These are phyloP conservation scores for Dothiorella sarmentorum DNA, from an alignment of 2,329 filamentous ascomycete genomes.

Conservation along the genomic window DNA sequence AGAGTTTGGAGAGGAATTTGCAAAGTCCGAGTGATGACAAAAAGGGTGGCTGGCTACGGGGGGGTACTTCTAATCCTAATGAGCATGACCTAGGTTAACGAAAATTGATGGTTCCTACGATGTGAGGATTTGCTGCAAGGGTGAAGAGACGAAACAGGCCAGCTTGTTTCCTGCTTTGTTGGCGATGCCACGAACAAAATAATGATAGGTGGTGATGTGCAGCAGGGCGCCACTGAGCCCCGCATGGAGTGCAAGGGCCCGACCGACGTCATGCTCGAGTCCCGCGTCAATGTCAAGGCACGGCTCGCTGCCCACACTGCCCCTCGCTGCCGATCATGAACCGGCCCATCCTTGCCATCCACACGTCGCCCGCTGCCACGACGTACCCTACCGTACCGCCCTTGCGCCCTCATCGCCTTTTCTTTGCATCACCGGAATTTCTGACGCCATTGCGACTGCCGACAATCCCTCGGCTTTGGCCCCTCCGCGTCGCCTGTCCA, in stretches of 20 bases:
- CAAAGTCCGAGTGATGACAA: conserved; percentile 2
- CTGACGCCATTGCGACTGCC: neutral
- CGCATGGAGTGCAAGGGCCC: too few species aligned
- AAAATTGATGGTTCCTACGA: neutral
- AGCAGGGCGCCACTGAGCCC: too few species aligned
- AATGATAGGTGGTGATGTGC: neutral
- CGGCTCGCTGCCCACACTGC: too few species aligned
- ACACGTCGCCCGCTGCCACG: neutral
- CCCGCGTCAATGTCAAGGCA: too few species aligned
- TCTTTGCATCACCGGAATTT: neutral
- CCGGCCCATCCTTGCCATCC: conserved; percentile 11
- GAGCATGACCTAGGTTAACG: neutral
- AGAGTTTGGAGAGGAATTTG: conserved; percentile 28
- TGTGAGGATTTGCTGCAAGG: neutral
- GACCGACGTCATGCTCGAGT: too few species aligned
- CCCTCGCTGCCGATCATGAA: conserved; percentile 13
- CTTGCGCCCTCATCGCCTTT: neutral
- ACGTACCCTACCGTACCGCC: neutral
- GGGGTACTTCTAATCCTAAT: conserved; percentile 7
- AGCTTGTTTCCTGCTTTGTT: too few species aligned
- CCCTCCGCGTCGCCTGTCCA: neutral
- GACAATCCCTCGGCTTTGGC: neutral
- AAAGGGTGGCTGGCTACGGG: neutral
- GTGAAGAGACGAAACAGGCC: too few species aligned
- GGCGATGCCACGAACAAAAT: too few species aligned